phyloP scores from a whole-genome alignment of 2,329 filamentous ascomycete species.

The Alternaria triticimaculans region DNA sequence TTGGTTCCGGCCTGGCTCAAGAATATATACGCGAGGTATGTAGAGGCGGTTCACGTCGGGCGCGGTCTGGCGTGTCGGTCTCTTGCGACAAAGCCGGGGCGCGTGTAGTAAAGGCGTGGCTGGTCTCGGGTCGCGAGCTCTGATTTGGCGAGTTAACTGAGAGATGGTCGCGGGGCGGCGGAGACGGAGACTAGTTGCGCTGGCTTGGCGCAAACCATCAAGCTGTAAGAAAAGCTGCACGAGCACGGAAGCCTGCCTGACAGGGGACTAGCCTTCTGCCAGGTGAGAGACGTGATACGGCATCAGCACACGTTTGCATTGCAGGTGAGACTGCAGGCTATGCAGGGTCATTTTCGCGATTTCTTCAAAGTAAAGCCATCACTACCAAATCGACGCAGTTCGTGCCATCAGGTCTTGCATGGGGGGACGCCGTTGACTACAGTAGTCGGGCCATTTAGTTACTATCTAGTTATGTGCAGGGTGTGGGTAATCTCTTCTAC shows the following conservation, averaged over 20 bases:
- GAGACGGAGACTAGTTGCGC: conserved; percentile 12
- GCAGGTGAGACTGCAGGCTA: neutral
- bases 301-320: neutral
- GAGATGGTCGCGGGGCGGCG: conserved; percentile 17
- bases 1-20: neutral
- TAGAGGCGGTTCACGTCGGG: neutral
- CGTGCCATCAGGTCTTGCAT: neutral
- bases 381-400: neutral
- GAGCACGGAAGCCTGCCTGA: conserved; percentile 3
- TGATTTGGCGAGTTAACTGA: conserved; percentile 25
- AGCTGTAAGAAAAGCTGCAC: conserved; percentile 10
- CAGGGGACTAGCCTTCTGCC: conserved; percentile 1
- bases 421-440: conserved; percentile 26
- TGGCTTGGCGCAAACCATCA: conserved; percentile 23
- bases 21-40: neutral
- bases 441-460: conserved; percentile 35
- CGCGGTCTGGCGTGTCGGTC: neutral
- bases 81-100: conserved; percentile 16
- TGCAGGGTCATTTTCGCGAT: neutral
- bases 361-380: neutral
- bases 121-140: conserved; percentile 28
- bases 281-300: neutral
- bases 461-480: conserved; percentile 49
- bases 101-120: conserved; percentile 25
- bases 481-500: conserved; percentile 35